Evolutionary conservation across 108 stramenopile species (phyloP).

Genomic region (Cyclotella cryptica): DNA sequence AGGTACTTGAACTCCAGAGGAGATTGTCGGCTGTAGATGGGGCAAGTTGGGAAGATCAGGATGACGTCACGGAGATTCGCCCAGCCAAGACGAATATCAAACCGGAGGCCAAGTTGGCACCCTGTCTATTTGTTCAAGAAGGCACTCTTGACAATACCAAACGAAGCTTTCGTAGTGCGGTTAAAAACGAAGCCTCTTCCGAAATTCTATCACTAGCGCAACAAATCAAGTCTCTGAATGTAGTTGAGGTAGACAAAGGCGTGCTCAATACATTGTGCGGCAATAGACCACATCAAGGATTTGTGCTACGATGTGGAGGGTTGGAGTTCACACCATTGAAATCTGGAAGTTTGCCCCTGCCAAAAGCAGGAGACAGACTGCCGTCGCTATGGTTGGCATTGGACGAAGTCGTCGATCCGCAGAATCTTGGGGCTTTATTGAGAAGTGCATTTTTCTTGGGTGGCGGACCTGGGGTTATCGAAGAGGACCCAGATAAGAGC

Average conservation of each 20-base stretch:
- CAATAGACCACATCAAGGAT: conserved; percentile 94
- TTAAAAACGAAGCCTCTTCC: conserved; percentile 61
- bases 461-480: conserved; percentile 30
- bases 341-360: conserved; percentile 50
- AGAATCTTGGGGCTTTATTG: conserved; percentile 91
- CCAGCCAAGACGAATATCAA: conserved; percentile 39
- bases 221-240: conserved; percentile 52
- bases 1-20: conserved; percentile 27
- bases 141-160: conserved; percentile 26
- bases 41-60: conserved; percentile 30
- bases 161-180: conserved; percentile 45
- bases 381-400: conserved; percentile 83
- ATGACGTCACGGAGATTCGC: conserved; percentile 16
- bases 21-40: conserved; percentile 25
- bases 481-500: conserved; percentile 13
- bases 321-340: conserved; percentile 70
- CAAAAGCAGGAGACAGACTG: conserved; percentile 12
- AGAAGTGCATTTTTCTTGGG: conserved; percentile 89
- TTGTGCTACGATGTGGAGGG: conserved; percentile 79
- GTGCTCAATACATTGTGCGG: conserved; percentile 83
- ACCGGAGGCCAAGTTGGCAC: conserved; percentile 74
- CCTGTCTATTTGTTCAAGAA: conserved; percentile 86
- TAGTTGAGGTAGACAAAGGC: conserved; percentile 85
- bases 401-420: conserved; percentile 94
- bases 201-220: conserved; percentile 68